These are phyloP conservation scores for Escallonia rubra DNA, from an alignment of 129 eudicot species.

Conservation along the genomic window DNA sequence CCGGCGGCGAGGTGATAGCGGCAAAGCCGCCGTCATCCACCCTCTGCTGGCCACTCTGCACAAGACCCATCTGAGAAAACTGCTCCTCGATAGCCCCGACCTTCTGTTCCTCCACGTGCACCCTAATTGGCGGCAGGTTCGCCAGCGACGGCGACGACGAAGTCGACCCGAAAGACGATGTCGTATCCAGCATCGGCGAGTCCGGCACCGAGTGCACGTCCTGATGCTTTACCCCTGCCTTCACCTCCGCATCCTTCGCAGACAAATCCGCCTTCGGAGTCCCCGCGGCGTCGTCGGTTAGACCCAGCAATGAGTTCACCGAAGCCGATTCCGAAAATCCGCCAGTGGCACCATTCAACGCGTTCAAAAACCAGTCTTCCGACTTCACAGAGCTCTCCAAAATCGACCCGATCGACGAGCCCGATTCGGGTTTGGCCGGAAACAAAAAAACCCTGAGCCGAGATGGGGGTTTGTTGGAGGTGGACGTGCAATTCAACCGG, in stretches of 20 bases:
- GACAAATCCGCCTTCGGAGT: conserved; percentile 15
- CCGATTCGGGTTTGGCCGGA: conserved; percentile 37
- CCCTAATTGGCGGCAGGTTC: conserved; percentile 67
- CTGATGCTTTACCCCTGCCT: conserved; percentile 20
- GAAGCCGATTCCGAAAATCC: conserved; percentile 62
- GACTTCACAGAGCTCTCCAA: conserved; percentile 36
- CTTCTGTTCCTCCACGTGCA: conserved; percentile 38
- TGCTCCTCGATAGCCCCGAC: conserved; percentile 49
- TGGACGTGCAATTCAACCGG: conserved; percentile 8
- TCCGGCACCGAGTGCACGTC: conserved; percentile 73
- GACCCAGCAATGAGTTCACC: conserved; percentile 54
- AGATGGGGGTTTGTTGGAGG: conserved; percentile 23
- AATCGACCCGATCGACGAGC: conserved; percentile 44
- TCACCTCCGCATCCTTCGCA: conserved; percentile 25
- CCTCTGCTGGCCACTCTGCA: conserved; percentile 26
- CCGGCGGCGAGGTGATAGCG: conserved; percentile 35
- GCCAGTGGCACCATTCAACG: conserved; percentile 43
- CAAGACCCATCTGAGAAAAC: conserved; percentile 41
- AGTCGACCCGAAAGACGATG: conserved; percentile 78
- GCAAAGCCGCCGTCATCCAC: conserved; percentile 39
- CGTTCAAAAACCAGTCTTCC: conserved; percentile 46
- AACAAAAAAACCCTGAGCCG: conserved; percentile 53
- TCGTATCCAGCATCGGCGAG: conserved; percentile 60
- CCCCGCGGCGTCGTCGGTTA: conserved; percentile 33
- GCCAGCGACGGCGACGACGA: conserved; percentile 58